Conservation (phyloP, 257 asterid species). For the Lithospermum erythrorhizon region DNA sequence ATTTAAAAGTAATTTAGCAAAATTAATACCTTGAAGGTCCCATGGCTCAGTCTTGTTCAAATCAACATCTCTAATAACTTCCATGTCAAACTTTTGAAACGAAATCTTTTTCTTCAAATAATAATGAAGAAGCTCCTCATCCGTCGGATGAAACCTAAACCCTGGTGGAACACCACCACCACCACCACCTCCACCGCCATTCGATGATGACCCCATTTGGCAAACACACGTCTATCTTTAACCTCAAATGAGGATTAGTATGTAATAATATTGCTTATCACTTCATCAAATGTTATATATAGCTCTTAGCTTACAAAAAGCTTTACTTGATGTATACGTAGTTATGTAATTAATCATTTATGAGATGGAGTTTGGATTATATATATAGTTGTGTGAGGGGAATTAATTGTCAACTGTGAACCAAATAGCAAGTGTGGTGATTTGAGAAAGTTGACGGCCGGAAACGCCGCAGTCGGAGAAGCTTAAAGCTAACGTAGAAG, state of each 20-base stretch:
- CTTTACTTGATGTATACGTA: not conserved
- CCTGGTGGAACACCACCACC: slow-evolving; percentile 90
- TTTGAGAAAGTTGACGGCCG: slow-evolving; percentile 68
- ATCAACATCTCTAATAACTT: slow-evolving; percentile 78
- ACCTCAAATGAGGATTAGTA: not conserved
- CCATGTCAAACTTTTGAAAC: slow-evolving; percentile 85
- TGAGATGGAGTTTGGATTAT: not conserved
- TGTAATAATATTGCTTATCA: not conserved
- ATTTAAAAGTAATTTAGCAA: not conserved
- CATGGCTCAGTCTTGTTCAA: slow-evolving; percentile 86
- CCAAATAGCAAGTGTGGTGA: slow-evolving; percentile 13
- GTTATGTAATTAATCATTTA: slow-evolving; percentile 3
- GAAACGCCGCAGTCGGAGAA: slow-evolving; percentile 70
- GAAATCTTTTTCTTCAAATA: slow-evolving; percentile 81
- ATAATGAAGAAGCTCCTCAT: slow-evolving; percentile 86
- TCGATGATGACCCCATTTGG: slow-evolving; percentile 31
- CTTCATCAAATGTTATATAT: not conserved
- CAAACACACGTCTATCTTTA: not conserved
- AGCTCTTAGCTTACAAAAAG: not conserved
- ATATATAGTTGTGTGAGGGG: not conserved
- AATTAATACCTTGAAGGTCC: slow-evolving; percentile 70
- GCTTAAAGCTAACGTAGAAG: slow-evolving; percentile 57
- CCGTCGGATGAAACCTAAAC: slow-evolving; percentile 85
- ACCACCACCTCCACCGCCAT: slow-evolving; percentile 27
- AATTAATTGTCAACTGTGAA: slow-evolving; percentile 20